A percentile compares a stretch with the other conserved stretches of the same genome.
These are phyloP conservation scores for Aspergillus felis DNA, from an alignment of 2,329 filamentous ascomycete species.

Conservation along the genomic window DNA sequence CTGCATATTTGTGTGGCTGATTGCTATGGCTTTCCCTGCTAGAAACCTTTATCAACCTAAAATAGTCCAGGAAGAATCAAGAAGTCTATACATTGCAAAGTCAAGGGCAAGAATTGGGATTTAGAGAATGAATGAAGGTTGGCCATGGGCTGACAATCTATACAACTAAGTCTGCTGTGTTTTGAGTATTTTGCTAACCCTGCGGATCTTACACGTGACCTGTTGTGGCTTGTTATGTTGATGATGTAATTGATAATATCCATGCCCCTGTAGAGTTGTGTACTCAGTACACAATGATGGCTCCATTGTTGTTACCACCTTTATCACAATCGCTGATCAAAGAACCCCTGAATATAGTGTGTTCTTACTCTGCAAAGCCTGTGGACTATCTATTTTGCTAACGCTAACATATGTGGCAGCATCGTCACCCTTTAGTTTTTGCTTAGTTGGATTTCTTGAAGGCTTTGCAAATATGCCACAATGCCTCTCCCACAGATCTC, in stretches of 20 bases:
- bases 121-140: background rate
- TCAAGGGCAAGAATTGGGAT: background rate
- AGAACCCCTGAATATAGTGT: background rate
- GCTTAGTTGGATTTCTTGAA: background rate
- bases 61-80: constrained; percentile 4
- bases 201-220: background rate
- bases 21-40: background rate
- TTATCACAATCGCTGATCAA: background rate
- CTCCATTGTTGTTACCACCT: background rate
- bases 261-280: no score
- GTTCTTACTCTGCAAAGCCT: background rate
- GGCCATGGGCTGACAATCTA: background rate
- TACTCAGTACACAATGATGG: background rate
- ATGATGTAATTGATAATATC: constrained; percentile 17
- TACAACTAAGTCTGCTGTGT: background rate
- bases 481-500: constrained; percentile 73
- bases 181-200: background rate
- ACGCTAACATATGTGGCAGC: background rate
- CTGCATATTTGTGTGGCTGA: constrained; percentile 62
- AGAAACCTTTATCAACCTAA: background rate
- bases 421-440: background rate
- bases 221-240: background rate
- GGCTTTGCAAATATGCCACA: constrained; percentile 12
- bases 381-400: background rate
- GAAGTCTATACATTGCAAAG: background rate